Evolutionary conservation across 2,329 filamentous ascomycete species (phyloP), one percentile per base, ranked within the genome.

Genomic region (Apiospora arundinis): DNA sequence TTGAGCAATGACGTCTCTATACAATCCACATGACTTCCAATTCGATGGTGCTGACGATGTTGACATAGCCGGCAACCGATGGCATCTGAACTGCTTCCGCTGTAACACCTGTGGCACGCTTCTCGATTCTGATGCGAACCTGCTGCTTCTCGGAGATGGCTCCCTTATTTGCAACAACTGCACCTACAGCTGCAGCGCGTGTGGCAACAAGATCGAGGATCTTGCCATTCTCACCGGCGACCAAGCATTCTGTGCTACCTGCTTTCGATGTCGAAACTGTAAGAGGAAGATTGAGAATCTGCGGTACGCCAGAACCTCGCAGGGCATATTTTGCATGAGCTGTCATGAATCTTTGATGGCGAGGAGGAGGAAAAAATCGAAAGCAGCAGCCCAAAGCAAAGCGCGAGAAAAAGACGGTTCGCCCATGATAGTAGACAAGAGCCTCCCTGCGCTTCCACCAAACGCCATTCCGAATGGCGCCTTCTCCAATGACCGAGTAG

Each of bases 101-200:
- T 98, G 95, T 88, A 96, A 97, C 82, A 97, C 93, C 70, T 99
- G 95, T 87, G 91, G 91, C 79, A 98, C 95, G 73, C 91, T 98
- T 71, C 94, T 99, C 84, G 96, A 99, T 85, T 98, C 96, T 73
- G 95, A 99, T 81, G 96, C 96, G 77, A 98, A 98, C 83, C 92
- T 99, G 68, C 91, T 99, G 69, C 92, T 99, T 37, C 93, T 99
- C 74, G 96, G 96, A 81, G 96, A 99, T 84, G 96, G 96, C 75
- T 98, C 95, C 23, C 90, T 99, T 75, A 98, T 99, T 77, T 99
- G 96, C 88, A 98, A 97, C 85, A 97, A 98, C 83, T 99, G 96
- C 85, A 98, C 96, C 70, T 99, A 99, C 83, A 98, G 95, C 87
- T 99, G 96, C 86, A 97, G 92, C 82, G 95, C 95, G 70, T 99